A percentile compares a stretch with the other conserved stretches of the same genome.
Evolutionary conservation across 2,329 filamentous ascomycete genomes (phyloP).

Genomic region (Septoria petroselini): DNA sequence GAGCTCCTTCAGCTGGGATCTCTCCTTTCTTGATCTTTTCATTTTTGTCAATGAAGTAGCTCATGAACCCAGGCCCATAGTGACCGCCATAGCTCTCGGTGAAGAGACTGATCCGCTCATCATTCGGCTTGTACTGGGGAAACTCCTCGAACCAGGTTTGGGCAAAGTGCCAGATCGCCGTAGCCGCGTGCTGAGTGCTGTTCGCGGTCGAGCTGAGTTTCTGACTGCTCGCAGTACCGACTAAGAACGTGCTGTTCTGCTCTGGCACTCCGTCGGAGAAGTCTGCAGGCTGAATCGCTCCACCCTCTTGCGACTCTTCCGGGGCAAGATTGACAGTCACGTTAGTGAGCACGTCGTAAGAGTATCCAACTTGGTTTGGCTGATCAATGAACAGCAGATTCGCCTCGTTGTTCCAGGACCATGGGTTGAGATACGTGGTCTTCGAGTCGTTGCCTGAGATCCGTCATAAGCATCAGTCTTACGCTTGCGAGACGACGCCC

Average conservation of each 20-base stretch:
- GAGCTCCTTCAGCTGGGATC: slow-evolving; percentile 42
- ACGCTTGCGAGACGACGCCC: slow-evolving; percentile 11
- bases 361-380: slow-evolving; percentile 36
- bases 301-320: background rate
- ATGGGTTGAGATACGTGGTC: slow-evolving; percentile 50
- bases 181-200: slow-evolving; percentile 34
- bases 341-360: slow-evolving; percentile 37
- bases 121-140: slow-evolving; percentile 43
- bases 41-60: slow-evolving; percentile 59
- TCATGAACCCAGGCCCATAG: slow-evolving; percentile 49
- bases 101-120: slow-evolving; percentile 58
- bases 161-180: slow-evolving; percentile 61
- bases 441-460: slow-evolving; percentile 25
- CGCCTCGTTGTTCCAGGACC: slow-evolving; percentile 58
- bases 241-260: slow-evolving; percentile 34
- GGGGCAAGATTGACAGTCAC: slow-evolving; percentile 27
- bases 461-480: slow-evolving; percentile 2
- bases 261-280: slow-evolving; percentile 40
- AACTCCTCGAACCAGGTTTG: slow-evolving; percentile 50
- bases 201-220: slow-evolving; percentile 38
- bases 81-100: slow-evolving; percentile 69
- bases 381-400: slow-evolving; percentile 55
- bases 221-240: slow-evolving; percentile 60
- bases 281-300: slow-evolving; percentile 23
- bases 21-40: slow-evolving; percentile 51